phyloP scores from a whole-genome alignment of 768 basidiomycete genomes.

The Lactarius sp. region DNA sequence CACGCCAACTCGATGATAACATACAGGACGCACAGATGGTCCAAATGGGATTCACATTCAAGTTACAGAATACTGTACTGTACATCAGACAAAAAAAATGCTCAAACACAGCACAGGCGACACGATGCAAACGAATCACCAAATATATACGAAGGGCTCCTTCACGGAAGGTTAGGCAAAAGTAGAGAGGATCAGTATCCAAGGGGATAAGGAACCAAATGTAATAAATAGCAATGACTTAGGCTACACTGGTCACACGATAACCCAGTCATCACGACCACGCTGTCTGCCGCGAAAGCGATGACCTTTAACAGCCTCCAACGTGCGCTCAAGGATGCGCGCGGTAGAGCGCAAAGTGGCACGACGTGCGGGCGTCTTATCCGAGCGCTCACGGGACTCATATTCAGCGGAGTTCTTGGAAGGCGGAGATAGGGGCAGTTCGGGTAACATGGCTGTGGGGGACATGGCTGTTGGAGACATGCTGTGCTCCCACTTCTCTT shows the following conservation, averaged over 20 bases:
- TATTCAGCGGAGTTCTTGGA: neutral
- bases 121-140: neutral
- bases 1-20: neutral
- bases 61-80: too few relatives aligned
- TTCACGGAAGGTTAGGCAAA: neutral
- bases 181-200: neutral
- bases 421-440: neutral
- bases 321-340: conserved; percentile 6
- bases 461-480: neutral
- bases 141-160: neutral
- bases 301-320: neutral
- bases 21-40: too few relatives aligned
- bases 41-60: too few relatives aligned
- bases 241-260: neutral
- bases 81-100: neutral
- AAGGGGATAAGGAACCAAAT: neutral
- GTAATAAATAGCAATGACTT: neutral
- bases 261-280: neutral
- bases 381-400: neutral
- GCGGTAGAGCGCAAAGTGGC: neutral
- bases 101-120: neutral
- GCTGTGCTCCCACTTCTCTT: neutral
- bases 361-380: neutral
- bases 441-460: neutral
- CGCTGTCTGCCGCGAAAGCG: neutral